Evolutionary conservation across 2,329 filamentous ascomycete genomes (phyloP).

Genomic region (Fusarium lyarnte): DNA sequence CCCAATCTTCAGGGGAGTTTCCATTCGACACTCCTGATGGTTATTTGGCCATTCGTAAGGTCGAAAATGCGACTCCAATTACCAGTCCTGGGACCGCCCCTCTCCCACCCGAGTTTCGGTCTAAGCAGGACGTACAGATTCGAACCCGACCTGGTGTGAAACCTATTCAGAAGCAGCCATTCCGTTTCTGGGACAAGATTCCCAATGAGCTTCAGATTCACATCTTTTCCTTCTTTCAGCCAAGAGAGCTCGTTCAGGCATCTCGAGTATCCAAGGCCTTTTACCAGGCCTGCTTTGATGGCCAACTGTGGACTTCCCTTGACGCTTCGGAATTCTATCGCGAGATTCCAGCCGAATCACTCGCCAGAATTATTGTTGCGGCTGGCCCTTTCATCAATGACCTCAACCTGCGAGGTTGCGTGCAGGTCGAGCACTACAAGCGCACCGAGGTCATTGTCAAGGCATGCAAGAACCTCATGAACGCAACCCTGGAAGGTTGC

Average conservation of each 20-base stretch:
- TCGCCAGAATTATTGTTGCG: conserved; percentile 84
- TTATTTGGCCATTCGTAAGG: conserved; percentile 64
- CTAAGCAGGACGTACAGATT: conserved; percentile 44
- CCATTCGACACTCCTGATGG: conserved; percentile 55
- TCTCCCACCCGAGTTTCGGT: conserved; percentile 71
- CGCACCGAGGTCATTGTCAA: conserved; percentile 80
- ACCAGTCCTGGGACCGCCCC: conserved; percentile 61
- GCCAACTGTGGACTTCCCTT: conserved; percentile 88
- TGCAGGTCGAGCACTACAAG: conserved; percentile 87
- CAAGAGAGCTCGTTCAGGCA: conserved; percentile 81
- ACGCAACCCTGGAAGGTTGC: conserved; percentile 89
- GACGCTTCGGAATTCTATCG: conserved; percentile 89
- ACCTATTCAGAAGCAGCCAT: conserved; percentile 48
- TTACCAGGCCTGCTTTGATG: conserved; percentile 88
- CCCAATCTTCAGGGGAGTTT: conserved; percentile 53
- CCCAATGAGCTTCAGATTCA: conserved; percentile 84
- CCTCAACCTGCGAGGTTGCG: conserved; percentile 89
- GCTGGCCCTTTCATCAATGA: conserved; percentile 92
- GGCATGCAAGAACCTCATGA: conserved; percentile 85
- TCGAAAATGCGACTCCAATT: conserved; percentile 59
- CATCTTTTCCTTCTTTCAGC: conserved; percentile 78
- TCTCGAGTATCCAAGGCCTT: conserved; percentile 83
- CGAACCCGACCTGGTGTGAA: conserved; percentile 31
- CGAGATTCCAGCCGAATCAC: conserved; percentile 82
- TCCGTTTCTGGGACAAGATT: conserved; percentile 82